Evolutionary conservation across 768 basidiomycete species (phyloP), one percentile per base, ranked within the genome.

Genomic region (Coprinopsis sp.): DNA sequence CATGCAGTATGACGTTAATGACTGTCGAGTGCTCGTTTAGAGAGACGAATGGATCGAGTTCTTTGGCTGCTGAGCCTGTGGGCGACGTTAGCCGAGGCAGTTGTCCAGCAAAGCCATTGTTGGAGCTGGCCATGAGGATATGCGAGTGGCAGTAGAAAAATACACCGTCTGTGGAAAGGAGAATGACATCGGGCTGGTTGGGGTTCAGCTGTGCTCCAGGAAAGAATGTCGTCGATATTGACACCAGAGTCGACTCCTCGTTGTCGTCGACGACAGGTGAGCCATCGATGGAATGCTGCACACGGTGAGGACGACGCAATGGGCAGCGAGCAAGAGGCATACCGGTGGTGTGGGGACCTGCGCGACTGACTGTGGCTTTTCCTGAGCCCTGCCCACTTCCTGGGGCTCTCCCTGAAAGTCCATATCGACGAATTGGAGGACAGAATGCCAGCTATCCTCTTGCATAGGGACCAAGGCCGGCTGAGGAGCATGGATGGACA

Each of bases 171-270:
- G 79, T 73, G 2, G 87, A 82, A 45, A 89, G 66, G 40, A 89
- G 65, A 54, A 84, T 71, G 34, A 80, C 54, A 59, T 91, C 84
- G 1, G 84, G 79, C 1, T 72, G 70, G n/a, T 73, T 60, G 0
- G 75, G 55, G 28, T 77, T 69, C 50, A 76, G 74, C 49, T 79
- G 76, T 3, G 84, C 79, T 29, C 77, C 80, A 2, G 88, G 87
- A 57, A 77, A 82, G 65, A 91, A 91, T 0, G 87, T 87, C 22
- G 89, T 91, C 13, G 87, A 90, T 28, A 91, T 80, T 1, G 87
- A 87, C 46, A 91, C 82, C 43, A 73, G 66, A 2, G 71, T 65
- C 37, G 63, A 75, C 16, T 37, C 53, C 19, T 72, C 66, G 18
- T 51, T 53, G 14, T 70, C 61, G 25, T 76, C 70, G 3, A 67